These are phyloP conservation scores for Trichoderma gamsii DNA, from an alignment of 495 filamentous ascomycete species.

Conservation along the genomic window DNA sequence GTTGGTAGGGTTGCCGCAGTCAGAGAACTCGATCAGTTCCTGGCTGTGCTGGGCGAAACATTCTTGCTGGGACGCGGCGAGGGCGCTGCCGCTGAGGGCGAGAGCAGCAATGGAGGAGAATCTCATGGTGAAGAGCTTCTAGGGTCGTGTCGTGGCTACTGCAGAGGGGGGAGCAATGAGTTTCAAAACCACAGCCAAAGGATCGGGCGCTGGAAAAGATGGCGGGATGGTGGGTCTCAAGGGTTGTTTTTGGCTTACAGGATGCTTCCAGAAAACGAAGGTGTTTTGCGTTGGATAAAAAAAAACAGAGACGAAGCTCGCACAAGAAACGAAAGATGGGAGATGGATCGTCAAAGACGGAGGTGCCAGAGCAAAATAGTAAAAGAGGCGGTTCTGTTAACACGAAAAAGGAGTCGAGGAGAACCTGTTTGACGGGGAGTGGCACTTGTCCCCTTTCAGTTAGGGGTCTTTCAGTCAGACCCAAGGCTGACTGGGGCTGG, in stretches of 20 bases:
- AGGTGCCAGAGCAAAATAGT: neutral
- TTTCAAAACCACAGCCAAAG: neutral
- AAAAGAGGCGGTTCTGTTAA: neutral
- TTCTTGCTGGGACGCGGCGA: conserved; percentile 16
- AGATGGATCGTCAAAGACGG: neutral
- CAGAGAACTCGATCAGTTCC: conserved; percentile 27
- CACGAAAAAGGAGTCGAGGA: conserved; percentile 12
- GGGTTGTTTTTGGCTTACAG: neutral
- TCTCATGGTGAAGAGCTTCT: neutral
- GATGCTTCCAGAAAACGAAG: neutral
- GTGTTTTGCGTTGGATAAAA: neutral
- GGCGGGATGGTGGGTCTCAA: neutral
- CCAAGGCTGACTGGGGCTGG: conserved; percentile 1
- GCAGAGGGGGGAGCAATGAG: neutral
- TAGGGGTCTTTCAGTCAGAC: conserved; percentile 4
- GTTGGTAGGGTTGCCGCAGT: conserved; percentile 33
- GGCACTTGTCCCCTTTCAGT: conserved; percentile 13
- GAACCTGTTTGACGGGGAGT: conserved; percentile 7
- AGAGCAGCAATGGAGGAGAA: conserved; percentile 7
- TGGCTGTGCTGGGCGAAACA: conserved; percentile 30
- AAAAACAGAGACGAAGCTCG: neutral
- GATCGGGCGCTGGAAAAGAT: neutral
- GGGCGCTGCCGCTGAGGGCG: conserved; percentile 7
- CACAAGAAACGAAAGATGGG: neutral
- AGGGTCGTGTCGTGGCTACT: neutral